Base-by-base conservation (phyloP, 768 basidiomycete species). In the Termitomyces eurrhizus region DNA sequence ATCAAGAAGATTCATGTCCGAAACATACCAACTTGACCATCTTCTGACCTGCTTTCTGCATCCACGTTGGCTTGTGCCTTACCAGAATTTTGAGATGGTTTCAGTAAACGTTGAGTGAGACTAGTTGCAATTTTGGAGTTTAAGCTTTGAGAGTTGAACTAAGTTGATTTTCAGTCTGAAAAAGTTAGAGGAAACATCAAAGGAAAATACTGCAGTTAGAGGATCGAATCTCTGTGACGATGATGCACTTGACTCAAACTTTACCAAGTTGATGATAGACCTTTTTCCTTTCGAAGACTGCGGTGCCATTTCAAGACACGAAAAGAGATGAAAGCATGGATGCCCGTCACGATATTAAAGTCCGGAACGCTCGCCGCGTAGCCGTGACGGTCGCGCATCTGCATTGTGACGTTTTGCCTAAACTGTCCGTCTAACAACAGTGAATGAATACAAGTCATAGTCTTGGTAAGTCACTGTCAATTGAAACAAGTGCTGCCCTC, bases 51-150 rank as follows among this genome's bases (percentile, higher is more conserved):
- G 53, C 6, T 41, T 54, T 13, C 29, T 35, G 45, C 52, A 29
- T 42, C 16, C 29, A 42, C 29, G 41, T 58, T 68, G 26, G 63
- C 68, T 62, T 75, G 73, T 5, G 61, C 69, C 57, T 71, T 75
- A 56, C 64, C 64, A 35, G 53, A 55, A 21, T 8, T 48, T 18
- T 49, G 35, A 13, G 52, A 54, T 33, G 42, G 4, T 18, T 68
- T 69, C 8, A 24, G 36, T 29, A 21, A 56, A 36, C 32, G 55
- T 52, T 61, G 64, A 7, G 39, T 37, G 16, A 32, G 37, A 26
- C 29, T 48, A 26, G 16, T 32, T 29, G 36, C 12, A 29, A 36
- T 56, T 37, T 62, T 57, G 42, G 36, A 45, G 16, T 33, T 56
- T 11, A 53, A 48, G 39, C 55, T 56, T 26, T 56, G 62, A 9